Percentiles rank a stretch among this genome's conserved stretches.
Conservation (phyloP, 2,329 filamentous ascomycete species). For the Diaporthe destruens region DNA sequence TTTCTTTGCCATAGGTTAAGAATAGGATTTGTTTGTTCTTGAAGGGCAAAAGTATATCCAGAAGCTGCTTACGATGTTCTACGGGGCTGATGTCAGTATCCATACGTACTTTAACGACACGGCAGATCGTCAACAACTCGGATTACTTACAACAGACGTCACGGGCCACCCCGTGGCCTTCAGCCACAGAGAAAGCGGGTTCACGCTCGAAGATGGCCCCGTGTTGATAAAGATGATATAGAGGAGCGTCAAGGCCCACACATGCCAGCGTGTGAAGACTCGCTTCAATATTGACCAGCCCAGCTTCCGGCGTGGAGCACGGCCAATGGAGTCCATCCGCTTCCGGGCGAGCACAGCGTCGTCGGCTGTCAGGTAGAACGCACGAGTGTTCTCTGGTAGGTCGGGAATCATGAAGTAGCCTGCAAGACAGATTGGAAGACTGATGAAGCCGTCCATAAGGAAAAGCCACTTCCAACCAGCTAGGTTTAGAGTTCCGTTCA, state of each 20-base stretch:
- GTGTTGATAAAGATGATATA: constrained; percentile 56
- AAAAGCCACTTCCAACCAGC: constrained; percentile 62
- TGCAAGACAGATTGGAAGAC: constrained; percentile 49
- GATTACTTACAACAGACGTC: constrained; percentile 57
- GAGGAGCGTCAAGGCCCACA: constrained; percentile 52
- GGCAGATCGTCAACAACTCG: background rate
- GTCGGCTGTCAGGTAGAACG: constrained; percentile 47
- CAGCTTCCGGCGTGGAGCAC: constrained; percentile 50
- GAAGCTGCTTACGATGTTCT: constrained; percentile 52
- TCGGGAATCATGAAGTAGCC: constrained; percentile 53
- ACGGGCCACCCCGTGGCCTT: constrained; percentile 58
- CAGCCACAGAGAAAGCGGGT: constrained; percentile 56
- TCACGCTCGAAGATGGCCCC: constrained; percentile 50
- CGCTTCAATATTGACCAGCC: constrained; percentile 45
- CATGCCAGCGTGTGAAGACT: constrained; percentile 50
- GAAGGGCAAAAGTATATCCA: no score
- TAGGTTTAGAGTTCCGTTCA: constrained; percentile 54
- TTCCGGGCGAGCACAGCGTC: constrained; percentile 48
- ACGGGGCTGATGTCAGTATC: background rate
- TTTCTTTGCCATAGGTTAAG: no score
- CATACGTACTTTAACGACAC: background rate
- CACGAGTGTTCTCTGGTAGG: constrained; percentile 46
- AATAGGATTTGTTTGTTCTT: no score
- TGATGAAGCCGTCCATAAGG: constrained; percentile 57
- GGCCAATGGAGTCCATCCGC: constrained; percentile 49